Conservation (phyloP, 2,329 filamentous ascomycete genomes). For the Calonectria pteridis region DNA sequence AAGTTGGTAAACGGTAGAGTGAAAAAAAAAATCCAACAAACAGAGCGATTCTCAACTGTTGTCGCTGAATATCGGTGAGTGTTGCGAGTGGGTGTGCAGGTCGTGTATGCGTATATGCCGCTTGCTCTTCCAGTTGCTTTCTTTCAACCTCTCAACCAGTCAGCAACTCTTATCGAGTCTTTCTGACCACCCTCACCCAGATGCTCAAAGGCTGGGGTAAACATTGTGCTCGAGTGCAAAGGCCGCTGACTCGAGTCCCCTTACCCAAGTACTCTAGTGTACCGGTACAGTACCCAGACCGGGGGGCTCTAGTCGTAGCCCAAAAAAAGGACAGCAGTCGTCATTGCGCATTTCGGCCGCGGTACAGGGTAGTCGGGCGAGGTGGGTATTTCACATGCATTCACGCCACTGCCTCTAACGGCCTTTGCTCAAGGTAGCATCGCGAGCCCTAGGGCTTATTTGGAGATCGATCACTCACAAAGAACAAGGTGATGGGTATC, state of each 20-base stretch:
- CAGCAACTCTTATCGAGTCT: conserved; percentile 6
- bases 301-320: conserved; percentile 35
- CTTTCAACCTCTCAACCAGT: conserved; percentile 16
- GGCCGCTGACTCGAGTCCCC: conserved; percentile 22
- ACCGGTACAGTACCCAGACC: conserved; percentile 38
- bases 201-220: background rate
- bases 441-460: conserved; percentile 19
- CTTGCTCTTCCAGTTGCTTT: background rate
- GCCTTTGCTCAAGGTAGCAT: background rate
- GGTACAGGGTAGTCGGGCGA: conserved; percentile 21
- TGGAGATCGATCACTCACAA: background rate
- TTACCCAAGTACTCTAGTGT: conserved; percentile 32
- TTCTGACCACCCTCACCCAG: conserved; percentile 25
- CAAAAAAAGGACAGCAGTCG: conserved; percentile 26
- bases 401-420: background rate
- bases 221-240: background rate
- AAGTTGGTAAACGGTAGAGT: conserved; percentile 19
- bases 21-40: conserved; percentile 7
- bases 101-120: conserved; percentile 6
- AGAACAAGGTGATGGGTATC: background rate
- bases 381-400: conserved; percentile 23
- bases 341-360: conserved; percentile 39
- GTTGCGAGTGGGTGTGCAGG: background rate
- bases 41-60: background rate
- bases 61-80: conserved; percentile 5